Conservation (phyloP, 2,329 filamentous ascomycete species). For the Fusarium devonianum region DNA sequence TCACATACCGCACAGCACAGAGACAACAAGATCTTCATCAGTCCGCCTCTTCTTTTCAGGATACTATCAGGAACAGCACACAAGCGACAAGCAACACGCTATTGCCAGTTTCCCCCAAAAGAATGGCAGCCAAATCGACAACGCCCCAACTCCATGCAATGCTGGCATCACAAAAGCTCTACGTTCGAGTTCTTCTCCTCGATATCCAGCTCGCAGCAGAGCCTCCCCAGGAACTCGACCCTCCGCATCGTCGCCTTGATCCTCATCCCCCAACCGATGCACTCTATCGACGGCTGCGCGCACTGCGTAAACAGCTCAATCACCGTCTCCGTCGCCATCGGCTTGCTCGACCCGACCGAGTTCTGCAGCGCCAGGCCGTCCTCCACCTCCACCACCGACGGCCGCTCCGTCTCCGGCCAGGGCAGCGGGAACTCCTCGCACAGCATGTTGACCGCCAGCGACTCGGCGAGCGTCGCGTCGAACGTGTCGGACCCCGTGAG, state of each 20-base stretch:
- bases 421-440: slow-evolving; percentile 38
- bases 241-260: slow-evolving; percentile 36
- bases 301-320: slow-evolving; percentile 38
- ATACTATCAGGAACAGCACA: no score
- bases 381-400: slow-evolving; percentile 37
- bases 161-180: slow-evolving; percentile 23
- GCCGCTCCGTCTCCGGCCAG: slow-evolving; percentile 32
- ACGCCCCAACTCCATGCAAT: slow-evolving; percentile 26
- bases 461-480: slow-evolving; percentile 32
- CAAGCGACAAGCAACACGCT: slow-evolving; percentile 2
- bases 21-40: no score
- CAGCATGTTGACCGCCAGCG: slow-evolving; percentile 38
- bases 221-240: slow-evolving; percentile 35
- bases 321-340: slow-evolving; percentile 34
- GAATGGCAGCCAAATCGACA: slow-evolving; percentile 5
- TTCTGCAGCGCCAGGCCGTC: slow-evolving; percentile 36
- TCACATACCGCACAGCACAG: no score
- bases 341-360: slow-evolving; percentile 29
- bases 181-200: slow-evolving; percentile 34
- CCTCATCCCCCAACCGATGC: slow-evolving; percentile 33
- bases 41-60: no score
- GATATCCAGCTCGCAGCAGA: slow-evolving; percentile 39
- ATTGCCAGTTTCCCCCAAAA: slow-evolving; percentile 10
- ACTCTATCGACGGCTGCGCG: slow-evolving; percentile 34
- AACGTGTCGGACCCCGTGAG: slow-evolving; percentile 34